Base-by-base conservation (phyloP, 805 yeast species). In the Hanseniaspora taiwanica region DNA sequence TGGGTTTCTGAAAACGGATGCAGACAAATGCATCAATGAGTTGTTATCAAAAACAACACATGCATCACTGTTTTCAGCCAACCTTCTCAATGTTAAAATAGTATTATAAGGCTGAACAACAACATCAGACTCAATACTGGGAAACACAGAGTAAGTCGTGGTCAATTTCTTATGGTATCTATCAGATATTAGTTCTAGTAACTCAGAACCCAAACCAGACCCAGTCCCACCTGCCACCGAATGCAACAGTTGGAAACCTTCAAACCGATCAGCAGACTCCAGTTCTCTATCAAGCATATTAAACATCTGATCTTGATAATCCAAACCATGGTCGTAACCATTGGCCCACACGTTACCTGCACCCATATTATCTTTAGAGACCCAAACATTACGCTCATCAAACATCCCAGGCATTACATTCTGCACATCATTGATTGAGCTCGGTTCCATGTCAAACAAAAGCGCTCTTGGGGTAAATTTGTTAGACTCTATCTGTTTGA, bases 221-320 rank as follows among this genome's bases (percentile, higher is more conserved):
- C 99, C 99, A 0, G 98, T 91, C 31, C 99, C 99, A 27, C 99
- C 99, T 0, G 96, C 97, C 4, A 91, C 94, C 3, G 96, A 81
- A 60, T 91, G 98, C 39, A 87, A 59, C 47, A 91, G 62, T 64
- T 86, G 94, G 58, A 91, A 91, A 4, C 93, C 94, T 47, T 87
- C 91, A 40, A 86, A 63, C 42, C 80, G 80, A 46, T 93, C 97
- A 48, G 94, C 79, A 4, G 81, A 78, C 53, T 91, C 99, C 32
- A 86, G 69, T 51, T 91, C 96, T 41, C 91, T 70, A 53, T 86
- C 96, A 20, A 91, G 69, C 71, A 86, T 74, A 50, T 85, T 89
- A 41, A 82, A 48, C 31, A 93, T 64, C n/a, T 74, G 76, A 38
- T 85, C 96, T 40, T 71, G 71, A 46, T 80, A 72, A 35, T 65